Conservation (phyloP, 257 asterid species). For the Cinchona pubescens region DNA sequence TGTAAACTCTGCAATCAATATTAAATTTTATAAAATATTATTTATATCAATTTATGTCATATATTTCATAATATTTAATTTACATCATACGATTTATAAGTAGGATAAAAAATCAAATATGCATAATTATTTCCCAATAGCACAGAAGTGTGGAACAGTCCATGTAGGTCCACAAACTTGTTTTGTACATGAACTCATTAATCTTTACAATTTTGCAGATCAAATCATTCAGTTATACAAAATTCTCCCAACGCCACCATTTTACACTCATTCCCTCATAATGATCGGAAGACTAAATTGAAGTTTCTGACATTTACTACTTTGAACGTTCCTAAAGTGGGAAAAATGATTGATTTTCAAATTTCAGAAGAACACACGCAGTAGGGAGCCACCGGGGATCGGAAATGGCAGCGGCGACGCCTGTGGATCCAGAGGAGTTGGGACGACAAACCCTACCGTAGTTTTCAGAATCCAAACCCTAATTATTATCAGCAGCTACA, state of each 20-base stretch:
- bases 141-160: too few species aligned
- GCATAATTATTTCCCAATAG: too few species aligned
- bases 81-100: too few species aligned
- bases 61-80: too few species aligned
- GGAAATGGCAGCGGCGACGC: conserved; percentile 33
- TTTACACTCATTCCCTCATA: neutral
- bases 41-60: too few species aligned
- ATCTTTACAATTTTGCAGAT: neutral
- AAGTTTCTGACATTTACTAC: neutral
- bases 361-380: conserved; percentile 15
- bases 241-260: neutral
- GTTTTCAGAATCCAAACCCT: conserved; percentile 17
- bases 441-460: conserved; percentile 3
- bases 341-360: too few species aligned
- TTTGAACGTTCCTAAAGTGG: neutral
- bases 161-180: too few species aligned
- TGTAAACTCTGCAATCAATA: too few species aligned
- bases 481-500: conserved; percentile 11
- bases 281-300: neutral
- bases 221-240: neutral
- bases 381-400: conserved; percentile 32
- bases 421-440: conserved; percentile 8
- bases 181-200: neutral
- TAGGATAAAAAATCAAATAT: too few species aligned
- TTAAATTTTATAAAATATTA: too few species aligned